Percentiles rank a stretch among this genome's conserved stretches.
Conservation (phyloP, 805 yeast genomes). For the Hanseniaspora taiwanica region DNA sequence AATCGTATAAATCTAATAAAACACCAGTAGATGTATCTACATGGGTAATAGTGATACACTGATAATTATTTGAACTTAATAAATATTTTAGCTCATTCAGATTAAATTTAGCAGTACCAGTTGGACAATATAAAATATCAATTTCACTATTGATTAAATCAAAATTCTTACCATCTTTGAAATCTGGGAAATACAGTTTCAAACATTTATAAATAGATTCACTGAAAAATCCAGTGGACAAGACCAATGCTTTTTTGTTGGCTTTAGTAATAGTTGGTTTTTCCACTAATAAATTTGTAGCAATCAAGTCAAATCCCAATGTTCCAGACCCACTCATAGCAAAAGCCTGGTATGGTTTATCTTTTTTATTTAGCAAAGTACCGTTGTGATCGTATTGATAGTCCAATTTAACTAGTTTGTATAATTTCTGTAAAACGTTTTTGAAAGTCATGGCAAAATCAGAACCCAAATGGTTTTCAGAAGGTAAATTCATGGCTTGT, state of each 20-base stretch:
- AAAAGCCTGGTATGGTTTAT: constrained; percentile 56
- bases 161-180: constrained; percentile 3
- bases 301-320: constrained; percentile 87
- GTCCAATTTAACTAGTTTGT: constrained; percentile 61
- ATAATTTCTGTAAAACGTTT: constrained; percentile 48
- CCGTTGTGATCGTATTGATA: constrained; percentile 14
- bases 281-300: constrained; percentile 49
- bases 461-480: constrained; percentile 83
- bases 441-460: constrained; percentile 69
- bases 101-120: constrained; percentile 56
- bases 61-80: constrained; percentile 39
- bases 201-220: constrained; percentile 72
- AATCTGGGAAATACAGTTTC: constrained; percentile 31
- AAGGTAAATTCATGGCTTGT: constrained; percentile 66
- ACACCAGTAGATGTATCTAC: constrained; percentile 98
- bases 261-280: constrained; percentile 16
- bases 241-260: constrained; percentile 62
- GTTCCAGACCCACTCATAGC: constrained; percentile 88
- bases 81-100: constrained; percentile 35
- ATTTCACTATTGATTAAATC: constrained; percentile 46
- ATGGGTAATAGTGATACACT: constrained; percentile 75
- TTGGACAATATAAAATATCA: constrained; percentile 53
- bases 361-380: constrained; percentile 12
- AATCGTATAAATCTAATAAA: constrained; percentile 50
- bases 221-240: constrained; percentile 84